Conservation (phyloP, 2,329 filamentous ascomycete species). For the Grosmannia clavigera region DNA sequence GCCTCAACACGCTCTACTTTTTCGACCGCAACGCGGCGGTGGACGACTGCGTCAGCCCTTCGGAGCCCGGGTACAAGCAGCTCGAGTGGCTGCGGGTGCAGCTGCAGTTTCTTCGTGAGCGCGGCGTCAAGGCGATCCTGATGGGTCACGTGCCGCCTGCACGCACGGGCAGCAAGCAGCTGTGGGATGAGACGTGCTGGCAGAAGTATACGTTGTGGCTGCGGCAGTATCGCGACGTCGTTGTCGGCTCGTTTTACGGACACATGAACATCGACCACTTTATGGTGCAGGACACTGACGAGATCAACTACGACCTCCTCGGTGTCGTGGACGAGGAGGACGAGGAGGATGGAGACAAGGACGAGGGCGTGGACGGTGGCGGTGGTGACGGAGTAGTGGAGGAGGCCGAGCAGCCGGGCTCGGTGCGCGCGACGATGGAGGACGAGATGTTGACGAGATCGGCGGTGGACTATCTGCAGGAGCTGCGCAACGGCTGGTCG, state of each 20-base stretch:
- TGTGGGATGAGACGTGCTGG: slow-evolving; percentile 97
- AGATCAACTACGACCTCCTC: slow-evolving; percentile 50
- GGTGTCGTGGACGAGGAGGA: slow-evolving; percentile 23
- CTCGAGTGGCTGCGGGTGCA: slow-evolving; percentile 94
- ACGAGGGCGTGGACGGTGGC: neutral
- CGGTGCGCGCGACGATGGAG: slow-evolving; percentile 26
- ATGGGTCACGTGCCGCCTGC: slow-evolving; percentile 92
- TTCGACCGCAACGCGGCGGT: slow-evolving; percentile 89
- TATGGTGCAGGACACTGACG: slow-evolving; percentile 72
- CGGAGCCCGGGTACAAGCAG: slow-evolving; percentile 83
- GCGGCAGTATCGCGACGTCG: slow-evolving; percentile 79
- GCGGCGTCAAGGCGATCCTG: slow-evolving; percentile 86
- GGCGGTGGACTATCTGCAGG: slow-evolving; percentile 68
- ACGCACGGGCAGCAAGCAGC: slow-evolving; percentile 68
- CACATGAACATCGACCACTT: slow-evolving; percentile 99
- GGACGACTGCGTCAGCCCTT: slow-evolving; percentile 68
- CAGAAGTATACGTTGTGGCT: slow-evolving; percentile 93
- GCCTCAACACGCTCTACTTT: slow-evolving; percentile 92
- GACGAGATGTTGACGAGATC: slow-evolving; percentile 50
- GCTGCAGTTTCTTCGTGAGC: slow-evolving; percentile 66
- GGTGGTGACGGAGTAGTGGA: neutral
- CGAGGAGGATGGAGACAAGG: slow-evolving; percentile 20
- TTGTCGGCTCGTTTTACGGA: slow-evolving; percentile 68
- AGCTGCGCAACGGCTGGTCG: slow-evolving; percentile 67
- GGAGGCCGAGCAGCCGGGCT: neutral